Evolutionary conservation across 176 grass and related monocot species (phyloP).

Genomic region (Zea luxurians): DNA sequence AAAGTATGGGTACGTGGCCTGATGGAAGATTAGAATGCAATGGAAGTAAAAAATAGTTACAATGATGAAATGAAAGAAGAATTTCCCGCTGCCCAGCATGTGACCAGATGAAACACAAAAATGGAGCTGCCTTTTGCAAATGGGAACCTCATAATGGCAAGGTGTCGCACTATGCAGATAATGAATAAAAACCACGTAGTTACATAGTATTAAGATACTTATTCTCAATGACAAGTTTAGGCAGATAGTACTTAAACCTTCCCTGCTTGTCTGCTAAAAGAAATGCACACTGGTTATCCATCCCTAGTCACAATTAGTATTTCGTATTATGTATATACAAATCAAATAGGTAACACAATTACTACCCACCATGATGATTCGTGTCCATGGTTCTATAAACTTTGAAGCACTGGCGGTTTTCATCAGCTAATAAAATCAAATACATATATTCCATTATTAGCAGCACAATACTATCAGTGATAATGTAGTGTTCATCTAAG

Average conservation of each 20-base stretch:
- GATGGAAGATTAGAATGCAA: neutral
- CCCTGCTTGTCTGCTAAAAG: constrained; percentile 10
- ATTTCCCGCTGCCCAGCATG: neutral
- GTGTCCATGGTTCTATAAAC: neutral
- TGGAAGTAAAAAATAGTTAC: neutral
- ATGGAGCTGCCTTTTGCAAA: constrained; percentile 1
- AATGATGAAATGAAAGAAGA: neutral
- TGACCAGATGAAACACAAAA: neutral
- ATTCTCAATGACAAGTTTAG: constrained; percentile 12
- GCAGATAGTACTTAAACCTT: constrained; percentile 4
- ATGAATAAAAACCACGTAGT: neutral
- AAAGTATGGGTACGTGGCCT: neutral
- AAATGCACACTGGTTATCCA: neutral
- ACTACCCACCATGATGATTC: neutral
- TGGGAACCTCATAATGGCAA: neutral
- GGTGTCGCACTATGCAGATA: neutral
- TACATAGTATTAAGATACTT: neutral
- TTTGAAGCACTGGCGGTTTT: constrained; percentile 1
- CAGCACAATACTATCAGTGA: neutral
- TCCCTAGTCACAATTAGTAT: neutral
- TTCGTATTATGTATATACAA: neutral
- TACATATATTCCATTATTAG: neutral
- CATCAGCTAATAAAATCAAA: neutral
- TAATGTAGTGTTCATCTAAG: neutral
- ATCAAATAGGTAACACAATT: neutral